Evolutionary conservation across 208 protist genomes (phyloP), one percentile per base, ranked within the genome.

Genomic region (Crithidia fasciculata): DNA sequence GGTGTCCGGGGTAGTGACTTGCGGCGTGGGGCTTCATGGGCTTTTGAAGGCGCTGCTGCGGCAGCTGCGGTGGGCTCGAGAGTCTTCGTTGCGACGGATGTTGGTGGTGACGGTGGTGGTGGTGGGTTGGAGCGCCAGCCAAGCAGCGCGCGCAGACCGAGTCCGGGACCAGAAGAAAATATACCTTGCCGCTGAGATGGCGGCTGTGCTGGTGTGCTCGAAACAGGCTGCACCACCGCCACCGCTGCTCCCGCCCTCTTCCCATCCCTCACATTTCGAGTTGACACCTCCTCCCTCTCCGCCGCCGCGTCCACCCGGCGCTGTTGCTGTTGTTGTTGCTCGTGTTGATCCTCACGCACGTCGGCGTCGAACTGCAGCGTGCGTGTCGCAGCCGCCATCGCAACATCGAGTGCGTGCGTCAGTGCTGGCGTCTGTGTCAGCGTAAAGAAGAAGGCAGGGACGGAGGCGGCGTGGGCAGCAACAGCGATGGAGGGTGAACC

Each of bases 371-470:
- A 74, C 18, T 67, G 68, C 8, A 57, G 18, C 16, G 19, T 53
- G 4, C 68, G 67, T 3, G 55, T 53, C 13, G 59, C 49, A 15
- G 18, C 61, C 13, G 54, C 50, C 62, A 40, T 45, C 41, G 9
- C 59, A 39, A 19, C 53, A 44, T 49, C 45, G 45, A 36, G 5
- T 16, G 44, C 52, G 28, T 28, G 28, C 28, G 28, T 28, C 45
- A 72, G 45, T n/a, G 59, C 44, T 4, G 36, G n/a, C 18, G 54
- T 69, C 36, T 78, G n/a, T n/a, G 66, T 67, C 36, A 84, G 49
- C 2, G 79, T 80, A 19, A 84, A 80, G 54, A 84, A 84, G 43
- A 84, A 80, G 39, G 64, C 69, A 3, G 76, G 79, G 6, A 82
- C 63, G 8, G 81, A 82, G 13, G 72, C 47, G 10, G 69, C 41